Conservation (phyloP, 805 yeast genomes). For the Wickerhamomyces mucosus region DNA sequence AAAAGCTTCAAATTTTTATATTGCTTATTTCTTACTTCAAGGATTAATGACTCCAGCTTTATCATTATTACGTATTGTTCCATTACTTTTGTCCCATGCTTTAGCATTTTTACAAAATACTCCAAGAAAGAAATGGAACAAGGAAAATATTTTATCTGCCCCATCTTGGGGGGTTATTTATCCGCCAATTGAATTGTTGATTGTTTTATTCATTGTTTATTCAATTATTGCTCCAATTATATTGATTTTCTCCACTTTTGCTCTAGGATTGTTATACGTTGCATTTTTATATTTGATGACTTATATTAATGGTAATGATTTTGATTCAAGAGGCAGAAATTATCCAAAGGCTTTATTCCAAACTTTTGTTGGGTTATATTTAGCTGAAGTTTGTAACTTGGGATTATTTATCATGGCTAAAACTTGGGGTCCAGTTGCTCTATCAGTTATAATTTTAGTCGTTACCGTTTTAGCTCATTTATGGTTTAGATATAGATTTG, state of each 20-base stretch:
- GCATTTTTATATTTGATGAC: constrained; percentile 55
- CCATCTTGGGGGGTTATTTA: constrained; percentile 79
- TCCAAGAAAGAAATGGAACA: constrained; percentile 87
- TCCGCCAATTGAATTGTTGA: constrained; percentile 69
- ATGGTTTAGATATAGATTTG: constrained; percentile 47
- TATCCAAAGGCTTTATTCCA: constrained; percentile 68
- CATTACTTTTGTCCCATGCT: constrained; percentile 59
- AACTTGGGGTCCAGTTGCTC: constrained; percentile 69
- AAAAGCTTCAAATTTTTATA: constrained; percentile 84
- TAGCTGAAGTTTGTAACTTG: constrained; percentile 59
- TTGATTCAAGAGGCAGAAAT: constrained; percentile 62
- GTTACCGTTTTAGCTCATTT: constrained; percentile 52
- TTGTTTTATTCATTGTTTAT: constrained; percentile 65
- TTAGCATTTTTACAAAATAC: constrained; percentile 75
- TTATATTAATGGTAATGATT: constrained; percentile 47
- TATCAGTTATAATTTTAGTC: constrained; percentile 53
- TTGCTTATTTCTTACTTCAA: constrained; percentile 69
- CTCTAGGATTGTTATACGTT: constrained; percentile 46
- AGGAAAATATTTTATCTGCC: constrained; percentile 51
- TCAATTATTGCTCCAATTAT: constrained; percentile 72
- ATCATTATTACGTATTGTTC: constrained; percentile 63
- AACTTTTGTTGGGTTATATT: constrained; percentile 59
- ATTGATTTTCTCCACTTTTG: constrained; percentile 54
- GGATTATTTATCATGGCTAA: constrained; percentile 71
- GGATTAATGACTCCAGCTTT: constrained; percentile 78